These are phyloP conservation scores for Colletotrichum sp. DNA, from an alignment of 2,329 filamentous ascomycete genomes.

Conservation along the genomic window DNA sequence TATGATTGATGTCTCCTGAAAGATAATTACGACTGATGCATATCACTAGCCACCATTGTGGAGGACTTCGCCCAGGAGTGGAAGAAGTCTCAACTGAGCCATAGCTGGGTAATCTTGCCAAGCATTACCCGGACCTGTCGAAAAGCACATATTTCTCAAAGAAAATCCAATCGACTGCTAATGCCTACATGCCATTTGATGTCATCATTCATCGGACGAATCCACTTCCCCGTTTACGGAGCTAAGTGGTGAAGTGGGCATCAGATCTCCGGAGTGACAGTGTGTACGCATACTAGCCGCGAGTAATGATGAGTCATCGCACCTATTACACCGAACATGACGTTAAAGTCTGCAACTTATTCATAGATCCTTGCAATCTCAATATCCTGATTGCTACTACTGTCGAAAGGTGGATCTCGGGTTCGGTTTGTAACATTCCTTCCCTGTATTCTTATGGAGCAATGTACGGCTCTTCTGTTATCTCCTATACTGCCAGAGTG, in stretches of 20 bases:
- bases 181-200: neutral
- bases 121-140: neutral
- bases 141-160: neutral
- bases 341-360: neutral
- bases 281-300: neutral
- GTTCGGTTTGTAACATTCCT: neutral
- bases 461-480: neutral
- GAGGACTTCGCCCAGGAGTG: neutral
- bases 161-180: neutral
- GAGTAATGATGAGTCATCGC: neutral
- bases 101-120: neutral
- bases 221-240: neutral
- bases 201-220: neutral
- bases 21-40: neutral
- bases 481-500: neutral
- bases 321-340: neutral
- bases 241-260: neutral
- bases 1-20: rapidly evolving
- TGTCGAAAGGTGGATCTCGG: neutral
- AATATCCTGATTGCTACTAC: neutral
- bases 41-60: neutral
- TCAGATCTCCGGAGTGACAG: neutral
- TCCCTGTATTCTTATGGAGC: too few relatives aligned
- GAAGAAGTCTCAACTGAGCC: neutral
- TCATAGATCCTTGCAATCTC: neutral